These are phyloP conservation scores for Penicillium sp. DNA, from an alignment of 2,329 filamentous ascomycete genomes.

Conservation along the genomic window DNA sequence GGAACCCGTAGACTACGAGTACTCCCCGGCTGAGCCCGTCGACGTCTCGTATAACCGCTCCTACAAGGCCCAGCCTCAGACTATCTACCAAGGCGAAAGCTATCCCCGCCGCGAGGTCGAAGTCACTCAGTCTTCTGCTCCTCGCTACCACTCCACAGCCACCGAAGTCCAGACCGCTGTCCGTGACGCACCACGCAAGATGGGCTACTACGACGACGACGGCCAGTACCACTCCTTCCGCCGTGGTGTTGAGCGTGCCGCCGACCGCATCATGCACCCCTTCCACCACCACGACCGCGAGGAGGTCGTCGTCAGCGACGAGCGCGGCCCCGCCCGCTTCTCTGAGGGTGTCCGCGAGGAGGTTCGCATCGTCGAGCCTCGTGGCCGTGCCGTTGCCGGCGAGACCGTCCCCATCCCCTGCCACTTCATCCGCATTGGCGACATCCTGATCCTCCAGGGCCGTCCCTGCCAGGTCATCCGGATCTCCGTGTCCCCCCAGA, in stretches of 20 bases:
- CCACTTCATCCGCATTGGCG: constrained; percentile 99
- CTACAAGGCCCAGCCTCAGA: constrained; percentile 26
- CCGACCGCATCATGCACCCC: constrained; percentile 61
- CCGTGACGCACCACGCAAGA: constrained; percentile 55
- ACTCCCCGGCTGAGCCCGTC: constrained; percentile 17
- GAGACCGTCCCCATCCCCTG: constrained; percentile 97
- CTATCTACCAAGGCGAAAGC: constrained; percentile 37
- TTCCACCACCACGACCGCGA: constrained; percentile 51
- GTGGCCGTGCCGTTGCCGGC: constrained; percentile 46
- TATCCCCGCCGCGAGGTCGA: constrained; percentile 28
- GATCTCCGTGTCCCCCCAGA: constrained; percentile 96
- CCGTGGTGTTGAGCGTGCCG: constrained; percentile 62
- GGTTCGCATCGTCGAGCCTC: constrained; percentile 50
- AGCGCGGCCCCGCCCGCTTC: constrained; percentile 44
- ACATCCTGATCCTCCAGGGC: constrained; percentile 97
- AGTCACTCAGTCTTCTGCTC: constrained; percentile 29
- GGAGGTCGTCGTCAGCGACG: constrained; percentile 40
- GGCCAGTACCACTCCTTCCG: constrained; percentile 70
- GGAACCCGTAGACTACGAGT: constrained; percentile 23
- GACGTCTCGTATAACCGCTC: constrained; percentile 31
- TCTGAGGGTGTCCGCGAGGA: constrained; percentile 43
- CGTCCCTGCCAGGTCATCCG: constrained; percentile 99
- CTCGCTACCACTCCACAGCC: constrained; percentile 30
- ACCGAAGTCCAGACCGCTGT: constrained; percentile 49
- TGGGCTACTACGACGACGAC: constrained; percentile 78